Evolutionary conservation across 805 yeast genomes (phyloP).

Genomic region (Yarrowia sp.): DNA sequence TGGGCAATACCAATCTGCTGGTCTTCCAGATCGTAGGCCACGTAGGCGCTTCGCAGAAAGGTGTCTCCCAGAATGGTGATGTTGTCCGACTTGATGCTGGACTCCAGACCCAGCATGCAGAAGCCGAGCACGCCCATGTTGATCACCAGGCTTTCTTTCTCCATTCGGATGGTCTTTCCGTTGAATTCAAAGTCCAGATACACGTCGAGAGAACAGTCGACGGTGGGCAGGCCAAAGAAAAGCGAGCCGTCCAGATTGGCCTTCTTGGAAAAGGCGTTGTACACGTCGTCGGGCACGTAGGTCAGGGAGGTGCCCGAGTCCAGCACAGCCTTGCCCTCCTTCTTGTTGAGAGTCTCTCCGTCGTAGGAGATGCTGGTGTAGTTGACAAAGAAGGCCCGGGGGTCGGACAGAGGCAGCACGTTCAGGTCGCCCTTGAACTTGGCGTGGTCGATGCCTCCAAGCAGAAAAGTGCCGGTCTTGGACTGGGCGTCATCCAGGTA

Average conservation of each 20-base stretch:
- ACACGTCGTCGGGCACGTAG: neutral
- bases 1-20: conserved; percentile 10
- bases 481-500: neutral
- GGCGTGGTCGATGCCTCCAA: neutral
- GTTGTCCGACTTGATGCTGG: conserved; percentile 47
- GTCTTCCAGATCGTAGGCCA: conserved; percentile 67
- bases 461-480: neutral
- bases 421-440: neutral
- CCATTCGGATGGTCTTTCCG: neutral
- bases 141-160: neutral
- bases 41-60: conserved; percentile 68
- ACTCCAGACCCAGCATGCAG: conserved; percentile 44
- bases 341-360: neutral
- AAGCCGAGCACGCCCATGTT: conserved; percentile 1
- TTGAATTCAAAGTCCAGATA: conserved; percentile 41
- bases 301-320: neutral
- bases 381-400: neutral
- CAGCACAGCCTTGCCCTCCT: neutral
- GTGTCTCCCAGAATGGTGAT: conserved; percentile 59
- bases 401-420: neutral
- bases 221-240: conserved; percentile 36
- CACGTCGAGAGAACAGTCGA: conserved; percentile 23
- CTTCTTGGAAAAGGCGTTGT: neutral
- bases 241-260: neutral
- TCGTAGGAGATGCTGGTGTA: no score